Evolutionary conservation across 2,329 filamentous ascomycete genomes (phyloP), one percentile per base, ranked within the genome.

Genomic region (Akanthomyces dipterigenus): DNA sequence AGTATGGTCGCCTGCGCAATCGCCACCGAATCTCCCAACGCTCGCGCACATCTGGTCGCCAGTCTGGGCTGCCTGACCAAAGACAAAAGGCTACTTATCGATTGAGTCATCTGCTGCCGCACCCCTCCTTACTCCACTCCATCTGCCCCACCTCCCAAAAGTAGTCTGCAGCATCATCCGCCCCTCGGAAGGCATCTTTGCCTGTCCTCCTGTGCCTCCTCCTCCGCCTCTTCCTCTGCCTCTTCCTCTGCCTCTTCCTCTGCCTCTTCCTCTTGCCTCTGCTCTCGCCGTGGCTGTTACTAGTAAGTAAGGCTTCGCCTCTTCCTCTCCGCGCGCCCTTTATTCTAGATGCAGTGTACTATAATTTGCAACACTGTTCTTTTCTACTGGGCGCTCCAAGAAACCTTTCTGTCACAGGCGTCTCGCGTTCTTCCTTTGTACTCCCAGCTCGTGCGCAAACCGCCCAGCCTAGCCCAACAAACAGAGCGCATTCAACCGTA

Each of bases 21-120:
- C 24, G 51, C 51, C 36, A 26, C n/a, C 26, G 16, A 18, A 34
- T n/a, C 22, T n/a, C 50, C 14, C n/a, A 31, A 53, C 26, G 50
- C 31, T 22, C 18, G 42, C 42, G 22, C 42, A 45, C 42, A 20
- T 45, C 26, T 12, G 34, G 50, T 26, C 34, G 50, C 34, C 18
- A 18, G 16, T 36, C 22, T 53, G 49, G 20, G 38, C 24, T 36
- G 42, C 42, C 54, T 56, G 54, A 53, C 34, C 22, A 51, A 31
- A 53, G 49, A 22, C 12, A 22, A 38, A 20, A 53, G 22, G 50
- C 50, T 42, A n/a, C 55, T 57, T 57, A 57, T 57, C 55, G 55
- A 57, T 57, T 57, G 55, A 57, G 55, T 57, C 55, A 57, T 57
- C 55, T 26, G 43, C 55, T 48, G 20, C 20, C 11, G n/a, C 55